Base-by-base conservation (phyloP, 768 basidiomycete genomes). In the Tricholoma sp. region DNA sequence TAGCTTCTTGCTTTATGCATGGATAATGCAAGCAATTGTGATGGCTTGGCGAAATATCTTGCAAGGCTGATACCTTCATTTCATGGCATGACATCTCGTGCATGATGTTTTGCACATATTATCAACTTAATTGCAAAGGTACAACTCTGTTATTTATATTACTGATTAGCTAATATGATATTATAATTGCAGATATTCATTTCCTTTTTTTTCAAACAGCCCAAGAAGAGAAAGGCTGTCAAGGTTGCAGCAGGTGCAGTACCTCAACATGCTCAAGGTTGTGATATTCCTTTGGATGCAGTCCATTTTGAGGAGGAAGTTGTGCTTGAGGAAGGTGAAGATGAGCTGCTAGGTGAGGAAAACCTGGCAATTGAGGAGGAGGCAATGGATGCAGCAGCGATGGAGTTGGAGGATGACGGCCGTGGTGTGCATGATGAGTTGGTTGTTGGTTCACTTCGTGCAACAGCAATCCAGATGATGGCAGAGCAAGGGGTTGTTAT, bases 51-150 rank as follows among this genome's bases (percentile, higher is more conserved):
- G 29, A 32, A 50, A 50, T 16, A 50, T 32, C 49, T 50, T 50
- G 49, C 27, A 50, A 21, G 16, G 49, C 31, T 32, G 31, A 9
- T 50, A 27, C 27, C 24, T 27, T 27, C 24, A 27, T 50, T 50
- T 32, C 24, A 14, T 27, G 49, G 49, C 24, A 50, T 50, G 49
- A 10, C 24, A 27, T 27, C 49, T 27, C 22, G 9, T 50, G 27
- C n/a, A 43, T 69, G 67, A 43, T 62, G 71, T 70, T 59, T 71
- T n/a, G 65, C 66, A 53, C 41, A 43, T 11, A 70, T 67, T 43
- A 18, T 72, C 9, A 72, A 73, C 59, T 59, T 74, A 3, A 64
- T 71, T 56, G 71, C 69, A 10, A 71, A 73, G 64, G 71, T 70
- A 54, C 11, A 43, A 56, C 41, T 19, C 41, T 43, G 41, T 43